Evolutionary conservation across 441 rosid genomes (phyloP).

Genomic region (Geranium incanum): DNA sequence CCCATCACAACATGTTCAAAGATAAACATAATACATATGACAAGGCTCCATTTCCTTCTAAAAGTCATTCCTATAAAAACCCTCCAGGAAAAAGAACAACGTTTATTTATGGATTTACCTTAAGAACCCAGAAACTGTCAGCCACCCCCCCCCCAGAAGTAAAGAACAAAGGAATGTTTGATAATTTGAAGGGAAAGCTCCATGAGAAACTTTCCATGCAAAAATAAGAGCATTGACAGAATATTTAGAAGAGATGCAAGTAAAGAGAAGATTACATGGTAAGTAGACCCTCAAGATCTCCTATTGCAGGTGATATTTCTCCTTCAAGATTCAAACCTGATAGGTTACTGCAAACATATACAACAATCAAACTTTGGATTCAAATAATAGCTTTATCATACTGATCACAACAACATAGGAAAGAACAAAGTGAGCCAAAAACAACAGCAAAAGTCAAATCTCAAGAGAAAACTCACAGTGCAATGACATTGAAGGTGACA

Average conservation of each 20-base stretch:
- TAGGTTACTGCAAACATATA: slow-evolving; percentile 44
- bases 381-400: background rate
- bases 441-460: background rate
- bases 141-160: background rate
- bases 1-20: no score
- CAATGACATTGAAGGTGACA: slow-evolving; percentile 47
- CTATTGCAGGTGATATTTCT: slow-evolving; percentile 75
- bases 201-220: background rate
- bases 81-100: background rate
- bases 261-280: slow-evolving; percentile 41
- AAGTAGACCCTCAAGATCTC: slow-evolving; percentile 59
- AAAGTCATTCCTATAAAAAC: background rate
- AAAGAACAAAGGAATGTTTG: background rate
- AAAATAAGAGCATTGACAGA: background rate
- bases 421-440: background rate
- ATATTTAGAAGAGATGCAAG: background rate
- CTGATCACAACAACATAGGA: background rate
- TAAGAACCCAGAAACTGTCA: background rate
- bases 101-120: background rate
- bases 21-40: background rate
- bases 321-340: slow-evolving; percentile 79
- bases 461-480: slow-evolving; percentile 45
- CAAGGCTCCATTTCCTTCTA: background rate
- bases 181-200: no score
- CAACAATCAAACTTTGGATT: background rate